Evolutionary conservation across 495 filamentous ascomycete genomes (phyloP), one percentile per base, ranked within the genome.

Genomic region (Penicillium longicatenatum): DNA sequence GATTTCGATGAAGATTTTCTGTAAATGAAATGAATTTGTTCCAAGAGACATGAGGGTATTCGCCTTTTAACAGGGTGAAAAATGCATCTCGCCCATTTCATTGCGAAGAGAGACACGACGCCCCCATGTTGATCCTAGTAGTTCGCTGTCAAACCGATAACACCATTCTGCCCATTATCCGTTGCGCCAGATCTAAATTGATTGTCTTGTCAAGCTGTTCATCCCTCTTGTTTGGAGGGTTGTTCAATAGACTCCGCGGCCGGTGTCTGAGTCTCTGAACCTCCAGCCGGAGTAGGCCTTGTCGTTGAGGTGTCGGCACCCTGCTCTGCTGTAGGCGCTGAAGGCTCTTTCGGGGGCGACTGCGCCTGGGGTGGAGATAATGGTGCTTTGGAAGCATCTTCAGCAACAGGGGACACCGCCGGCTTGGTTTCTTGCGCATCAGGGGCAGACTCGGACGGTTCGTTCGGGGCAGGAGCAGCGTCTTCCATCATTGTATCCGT

Each of bases 401-500:
- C 68, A 1, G 59, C 35, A 7, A 58, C 59, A n/a, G 60, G 47
- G 6, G 67, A 55, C 20, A 50, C 48, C 19, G 68, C 58, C 44
- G 66, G 72, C 22, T 64, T 68, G 16, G 70, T 65, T 5, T 64
- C 65, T 16, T 57, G 56, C 0, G 69, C 63, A 14, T 64, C 50
- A 19, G 59, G 56, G 1, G 65, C 54, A 24, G 45, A 30, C 14
- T 14, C 53, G 22, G 44, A 19, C 33, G 59, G 47, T 19, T 70
- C 70, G 5, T 66, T 70, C 19, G 63, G 61, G 19, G 60, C 59
- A 5, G 68, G 52, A 6, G 65, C 63, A 2, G 75, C 84, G 61
- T 88, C 86, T 59, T 87, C 88, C 78, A 89, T 87, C 11, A 84
- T 70, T 4, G 83, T 77, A 63, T 89, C 87, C 54, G 86, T 83